Conservation (phyloP, 2,329 filamentous ascomycete genomes). For the Boeremia exigua region DNA sequence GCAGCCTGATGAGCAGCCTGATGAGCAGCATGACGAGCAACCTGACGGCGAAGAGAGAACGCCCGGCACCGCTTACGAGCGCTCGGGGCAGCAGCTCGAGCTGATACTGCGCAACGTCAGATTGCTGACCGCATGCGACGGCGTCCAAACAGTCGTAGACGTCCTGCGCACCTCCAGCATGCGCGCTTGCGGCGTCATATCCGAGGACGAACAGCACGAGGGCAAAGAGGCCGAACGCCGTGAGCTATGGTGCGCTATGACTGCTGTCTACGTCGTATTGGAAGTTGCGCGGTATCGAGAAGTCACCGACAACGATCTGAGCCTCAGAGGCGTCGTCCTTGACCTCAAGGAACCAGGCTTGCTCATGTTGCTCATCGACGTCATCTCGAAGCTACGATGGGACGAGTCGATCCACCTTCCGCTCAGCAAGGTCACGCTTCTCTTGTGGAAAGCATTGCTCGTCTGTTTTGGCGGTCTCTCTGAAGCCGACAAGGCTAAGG, state of each 20-base stretch:
- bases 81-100: conserved; percentile 51
- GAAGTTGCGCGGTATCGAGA: conserved; percentile 51
- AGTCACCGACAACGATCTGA: conserved; percentile 55
- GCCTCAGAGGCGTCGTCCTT: conserved; percentile 52
- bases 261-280: conserved; percentile 57
- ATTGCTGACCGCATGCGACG: conserved; percentile 50
- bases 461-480: conserved; percentile 81
- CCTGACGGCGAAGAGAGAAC: not conserved
- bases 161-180: conserved; percentile 45
- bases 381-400: conserved; percentile 61
- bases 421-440: conserved; percentile 65
- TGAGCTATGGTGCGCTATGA: conserved; percentile 58
- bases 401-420: conserved; percentile 66
- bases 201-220: conserved; percentile 36
- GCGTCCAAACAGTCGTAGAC: conserved; percentile 50
- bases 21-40: too few relatives aligned
- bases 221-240: conserved; percentile 48
- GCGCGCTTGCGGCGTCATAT: conserved; percentile 38
- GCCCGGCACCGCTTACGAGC: conserved; percentile 23
- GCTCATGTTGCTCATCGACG: conserved; percentile 72
- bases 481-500: conserved; percentile 76
- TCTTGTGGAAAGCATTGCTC: conserved; percentile 91
- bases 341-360: conserved; percentile 63
- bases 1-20: conserved; percentile 22
- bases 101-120: conserved; percentile 54